These are phyloP conservation scores for Metschnikowia amazonensis DNA, from an alignment of 805 yeast genomes.

Conservation along the genomic window DNA sequence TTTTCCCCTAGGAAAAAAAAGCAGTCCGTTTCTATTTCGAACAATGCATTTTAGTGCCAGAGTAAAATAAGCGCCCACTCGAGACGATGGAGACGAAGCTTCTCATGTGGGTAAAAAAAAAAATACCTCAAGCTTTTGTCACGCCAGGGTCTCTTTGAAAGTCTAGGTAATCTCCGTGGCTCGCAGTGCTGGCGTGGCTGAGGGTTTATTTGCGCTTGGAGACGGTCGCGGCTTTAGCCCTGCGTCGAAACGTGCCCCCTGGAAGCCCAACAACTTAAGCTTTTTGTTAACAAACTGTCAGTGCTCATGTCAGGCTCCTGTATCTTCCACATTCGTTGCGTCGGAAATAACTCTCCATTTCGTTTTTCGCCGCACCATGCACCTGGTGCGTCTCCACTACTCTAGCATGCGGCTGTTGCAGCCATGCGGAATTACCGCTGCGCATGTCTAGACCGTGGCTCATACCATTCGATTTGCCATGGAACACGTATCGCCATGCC, in stretches of 20 bases:
- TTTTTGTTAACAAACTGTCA: neutral
- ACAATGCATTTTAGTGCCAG: neutral
- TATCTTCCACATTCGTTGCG: constrained; percentile 1
- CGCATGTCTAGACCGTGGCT: neutral
- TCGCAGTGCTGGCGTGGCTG: neutral
- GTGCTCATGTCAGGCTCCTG: neutral
- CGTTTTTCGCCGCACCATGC: constrained; percentile 3
- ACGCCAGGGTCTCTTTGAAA: neutral
- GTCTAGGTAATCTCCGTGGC: neutral
- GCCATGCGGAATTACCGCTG: constrained; percentile 1
- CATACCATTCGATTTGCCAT: neutral
- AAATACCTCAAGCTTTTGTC: neutral
- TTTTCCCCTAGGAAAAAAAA: neutral
- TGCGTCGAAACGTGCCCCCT: neutral
- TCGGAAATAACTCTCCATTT: neutral
- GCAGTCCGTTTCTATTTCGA: neutral
- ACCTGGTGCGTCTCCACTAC: neutral
- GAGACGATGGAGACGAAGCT: neutral
- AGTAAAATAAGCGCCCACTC: neutral
- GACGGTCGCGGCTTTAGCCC: neutral
- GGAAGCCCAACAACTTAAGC: neutral
- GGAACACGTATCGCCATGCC: neutral
- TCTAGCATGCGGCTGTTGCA: constrained; percentile 3
- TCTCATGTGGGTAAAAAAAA: neutral
- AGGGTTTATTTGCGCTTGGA: neutral